These are phyloP conservation scores for Trichoderma harzianum DNA, from an alignment of 2,329 filamentous ascomycete species.

Conservation along the genomic window DNA sequence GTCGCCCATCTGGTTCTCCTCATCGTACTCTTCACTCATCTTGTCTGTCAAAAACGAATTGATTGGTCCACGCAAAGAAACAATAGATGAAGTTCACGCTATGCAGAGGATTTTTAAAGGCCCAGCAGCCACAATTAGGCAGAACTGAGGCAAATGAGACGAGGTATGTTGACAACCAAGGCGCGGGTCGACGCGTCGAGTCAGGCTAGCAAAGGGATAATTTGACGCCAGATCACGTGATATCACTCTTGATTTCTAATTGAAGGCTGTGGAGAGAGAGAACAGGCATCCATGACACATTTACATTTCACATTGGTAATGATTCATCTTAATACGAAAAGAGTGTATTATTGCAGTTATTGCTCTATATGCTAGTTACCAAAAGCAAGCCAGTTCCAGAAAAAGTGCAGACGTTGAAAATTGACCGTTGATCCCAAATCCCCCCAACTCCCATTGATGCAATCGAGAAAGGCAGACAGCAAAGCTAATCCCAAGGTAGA, in stretches of 20 bases:
- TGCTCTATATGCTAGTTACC: not conserved
- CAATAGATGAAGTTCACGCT: not conserved
- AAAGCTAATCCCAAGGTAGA: not conserved
- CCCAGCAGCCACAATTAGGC: not conserved
- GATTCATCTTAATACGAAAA: not conserved
- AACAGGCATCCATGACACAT: not conserved
- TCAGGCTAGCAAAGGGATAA: slow-evolving; percentile 25
- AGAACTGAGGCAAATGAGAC: slow-evolving; percentile 20
- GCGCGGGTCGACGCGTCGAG: slow-evolving; percentile 36
- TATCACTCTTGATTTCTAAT: not conserved
- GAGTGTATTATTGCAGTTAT: not conserved
- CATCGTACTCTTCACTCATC: slow-evolving; percentile 61
- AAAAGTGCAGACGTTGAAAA: not conserved
- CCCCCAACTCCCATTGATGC: slow-evolving; percentile 7
- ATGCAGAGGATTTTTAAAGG: not conserved
- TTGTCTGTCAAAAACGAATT: slow-evolving; percentile 3
- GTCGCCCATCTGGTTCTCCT: slow-evolving; percentile 62
- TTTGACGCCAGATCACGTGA: slow-evolving; percentile 40
- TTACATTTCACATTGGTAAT: not conserved
- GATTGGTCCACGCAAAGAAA: not conserved
- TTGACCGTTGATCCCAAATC: not conserved
- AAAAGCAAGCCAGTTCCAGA: not conserved
- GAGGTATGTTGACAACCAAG: slow-evolving; percentile 24
- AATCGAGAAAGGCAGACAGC: slow-evolving; percentile 3
- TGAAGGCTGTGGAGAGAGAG: not conserved